Conservation (phyloP, 2,329 filamentous ascomycete species). For the Arthrinium phaeospermum region DNA sequence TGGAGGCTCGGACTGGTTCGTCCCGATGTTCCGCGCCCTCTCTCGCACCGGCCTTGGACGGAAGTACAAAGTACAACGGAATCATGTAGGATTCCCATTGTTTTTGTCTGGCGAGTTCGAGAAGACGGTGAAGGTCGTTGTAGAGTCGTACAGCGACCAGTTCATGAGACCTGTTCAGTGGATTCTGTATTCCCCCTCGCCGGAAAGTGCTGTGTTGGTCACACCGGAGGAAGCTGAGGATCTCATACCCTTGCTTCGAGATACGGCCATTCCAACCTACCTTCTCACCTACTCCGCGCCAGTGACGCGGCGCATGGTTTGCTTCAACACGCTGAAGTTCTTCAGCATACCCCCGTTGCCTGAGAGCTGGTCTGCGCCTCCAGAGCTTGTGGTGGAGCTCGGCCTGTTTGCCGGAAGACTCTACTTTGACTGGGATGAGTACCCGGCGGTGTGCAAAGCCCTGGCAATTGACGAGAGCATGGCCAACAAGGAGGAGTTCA, state of each 20-base stretch:
- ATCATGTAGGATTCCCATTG: constrained; percentile 32
- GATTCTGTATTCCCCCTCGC: constrained; percentile 59
- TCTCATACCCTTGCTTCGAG: constrained; percentile 53
- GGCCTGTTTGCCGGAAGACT: constrained; percentile 66
- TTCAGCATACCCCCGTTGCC: constrained; percentile 57
- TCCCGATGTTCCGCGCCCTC: constrained; percentile 50
- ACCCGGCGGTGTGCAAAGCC: constrained; percentile 39
- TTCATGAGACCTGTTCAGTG: constrained; percentile 60
- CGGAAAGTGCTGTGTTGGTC: constrained; percentile 58
- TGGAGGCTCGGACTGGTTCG: constrained; percentile 43
- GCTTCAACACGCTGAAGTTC: constrained; percentile 61
- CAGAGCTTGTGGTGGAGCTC: constrained; percentile 62
- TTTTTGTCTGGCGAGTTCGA: constrained; percentile 54
- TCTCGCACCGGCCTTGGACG: constrained; percentile 40
- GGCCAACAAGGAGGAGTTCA: constrained; percentile 22
- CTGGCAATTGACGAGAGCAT: constrained; percentile 37
- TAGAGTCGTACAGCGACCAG: constrained; percentile 38
- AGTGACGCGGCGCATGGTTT: constrained; percentile 63
- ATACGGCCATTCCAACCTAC: constrained; percentile 38
- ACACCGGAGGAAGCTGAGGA: constrained; percentile 67
- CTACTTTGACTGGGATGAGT: constrained; percentile 61
- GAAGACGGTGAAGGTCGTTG: constrained; percentile 46
- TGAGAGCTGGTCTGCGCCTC: constrained; percentile 46
- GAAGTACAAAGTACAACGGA: constrained; percentile 37
- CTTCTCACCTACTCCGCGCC: constrained; percentile 65